phyloP scores from a whole-genome alignment of 2,329 filamentous ascomycete genomes.

The Penicillium freii region DNA sequence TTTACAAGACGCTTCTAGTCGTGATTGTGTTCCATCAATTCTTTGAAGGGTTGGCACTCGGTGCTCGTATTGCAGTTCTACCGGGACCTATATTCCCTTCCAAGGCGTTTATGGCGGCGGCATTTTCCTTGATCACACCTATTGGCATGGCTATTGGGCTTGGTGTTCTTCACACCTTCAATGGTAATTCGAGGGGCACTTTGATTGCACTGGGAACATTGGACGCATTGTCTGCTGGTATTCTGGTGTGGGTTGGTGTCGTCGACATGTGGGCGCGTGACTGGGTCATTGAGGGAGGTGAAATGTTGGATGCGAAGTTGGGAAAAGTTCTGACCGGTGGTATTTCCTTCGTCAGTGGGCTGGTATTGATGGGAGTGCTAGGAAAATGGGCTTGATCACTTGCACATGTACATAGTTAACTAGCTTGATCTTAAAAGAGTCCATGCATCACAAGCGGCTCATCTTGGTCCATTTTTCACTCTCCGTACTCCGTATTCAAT shows the following conservation, averaged over 20 bases:
- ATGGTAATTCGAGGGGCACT: constrained; percentile 68
- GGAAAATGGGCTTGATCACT: constrained; percentile 67
- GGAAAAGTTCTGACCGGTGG: constrained; percentile 52
- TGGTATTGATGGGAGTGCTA: constrained; percentile 68
- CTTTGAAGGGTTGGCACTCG: constrained; percentile 74
- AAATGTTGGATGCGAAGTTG: constrained; percentile 54
- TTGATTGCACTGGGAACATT: constrained; percentile 71
- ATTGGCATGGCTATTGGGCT: constrained; percentile 79
- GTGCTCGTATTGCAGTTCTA: constrained; percentile 66
- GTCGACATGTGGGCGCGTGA: constrained; percentile 78
- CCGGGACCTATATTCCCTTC: constrained; percentile 28
- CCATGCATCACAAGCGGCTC: not conserved
- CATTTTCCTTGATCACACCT: constrained; percentile 70
- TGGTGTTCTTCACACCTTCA: constrained; percentile 67
- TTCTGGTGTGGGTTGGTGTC: constrained; percentile 74
- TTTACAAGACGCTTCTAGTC: constrained; percentile 52
- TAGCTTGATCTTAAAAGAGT: too few species aligned
- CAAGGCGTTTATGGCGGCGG: constrained; percentile 59
- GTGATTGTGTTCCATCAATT: constrained; percentile 77
- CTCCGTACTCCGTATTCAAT: not conserved
- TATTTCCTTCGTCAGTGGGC: constrained; percentile 57
- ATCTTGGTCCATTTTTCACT: not conserved
- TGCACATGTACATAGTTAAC: not conserved
- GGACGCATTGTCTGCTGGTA: constrained; percentile 71
- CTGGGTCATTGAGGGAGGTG: constrained; percentile 62